Evolutionary conservation across 2,329 filamentous ascomycete genomes (phyloP), one percentile per base, ranked within the genome.

Genomic region (Seiridium cupressi): DNA sequence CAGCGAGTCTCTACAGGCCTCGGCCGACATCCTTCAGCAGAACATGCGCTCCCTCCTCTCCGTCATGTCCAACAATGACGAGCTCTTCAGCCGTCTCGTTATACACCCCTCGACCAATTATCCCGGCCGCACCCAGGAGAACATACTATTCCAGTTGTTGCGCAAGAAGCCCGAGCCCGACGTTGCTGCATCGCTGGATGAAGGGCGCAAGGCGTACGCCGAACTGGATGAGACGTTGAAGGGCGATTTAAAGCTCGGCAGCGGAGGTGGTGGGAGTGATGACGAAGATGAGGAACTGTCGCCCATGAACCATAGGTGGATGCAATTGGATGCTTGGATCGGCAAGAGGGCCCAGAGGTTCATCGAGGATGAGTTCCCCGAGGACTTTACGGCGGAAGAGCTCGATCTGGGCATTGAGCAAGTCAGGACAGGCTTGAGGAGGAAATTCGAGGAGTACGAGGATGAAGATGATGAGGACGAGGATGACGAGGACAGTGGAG

Each of bases 151-250:
- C 34, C 85, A 89, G 67, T 80, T 96, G 2, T 79, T 96, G 38
- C 88, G 92, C 44, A 96, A 95, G 76, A 95, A 95, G 72, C 82
- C 93, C 54, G 92, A 95, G 65, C 91, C 91, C 0, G 82, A 85
- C 32, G 87, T 93, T 18, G 90, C 93, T 70, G 86, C 88, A 60
- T 88, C 89, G 76, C 87, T 94, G 34, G 84, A 86, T 31, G 78
- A 86, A 56, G 89, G 87, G 1, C 83, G 84, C 42, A 79, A 79
- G 60, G 77, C 78, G 35, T 65, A 69, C 32, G 11, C 13, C 31
- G 57, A 59, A 26, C n/a, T 53, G 35, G 49, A 53, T n/a, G 47
- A 59, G 8, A 31, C 26, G 10, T 10, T 53, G n/a, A 53, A 31
- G 31, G 26, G 34, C 46, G 57, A 51, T n/a, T 13, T 32, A 7